Base-by-base conservation (phyloP, 31 red algal genomes). In the Endocladia muricata region DNA sequence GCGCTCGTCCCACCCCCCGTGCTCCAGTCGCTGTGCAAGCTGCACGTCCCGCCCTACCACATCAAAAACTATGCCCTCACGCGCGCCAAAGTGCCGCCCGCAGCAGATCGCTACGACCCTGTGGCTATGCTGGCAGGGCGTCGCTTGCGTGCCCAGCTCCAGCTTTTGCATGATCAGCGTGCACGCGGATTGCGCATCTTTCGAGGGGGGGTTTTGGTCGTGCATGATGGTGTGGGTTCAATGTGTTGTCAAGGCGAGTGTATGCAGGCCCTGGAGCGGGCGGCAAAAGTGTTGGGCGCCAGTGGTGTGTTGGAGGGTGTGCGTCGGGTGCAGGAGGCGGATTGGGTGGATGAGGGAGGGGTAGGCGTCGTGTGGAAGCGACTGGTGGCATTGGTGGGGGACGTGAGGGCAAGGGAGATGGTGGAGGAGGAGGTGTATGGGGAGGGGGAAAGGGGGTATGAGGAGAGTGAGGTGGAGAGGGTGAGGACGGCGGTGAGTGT, bases 1-100 rank as follows among this genome's bases (percentile, higher is more conserved):
- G 51, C n/a, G 58, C 65, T 88, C n/a, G 42, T 88, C 17, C 73
- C 61, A 2, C 83, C 83, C n/a, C 29, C 61, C 29, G 41, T 88
- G 42, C 55, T 64, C 9, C 31, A 64, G 5, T 49, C 58, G 52
- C 65, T 88, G 28, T 26, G 68, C 48, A 88, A 88, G 32, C 79
- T 59, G 65, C 58, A 37, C 3, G 38, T 59, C n/a, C 74, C 83
- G 40, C 42, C 83, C 25, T 88, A 88, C 52, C 66, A 78, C 55
- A 60, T 88, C 38, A 88, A 78, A 68, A 79, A 88, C 26, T 88
- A 88, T 40, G 25, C 37, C 13, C 28, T 37, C 1, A 15, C 32
- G 17, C 6, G 21, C 19, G 33, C 19, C 7, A 17, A 32, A 6
- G n/a, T 67, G 5, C 61, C 61, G 9, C 32, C 32, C 19, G 63